Evolutionary conservation across 805 yeast species (phyloP), one percentile per base, ranked within the genome.

Genomic region (Alloascoidea hylecoeti): DNA sequence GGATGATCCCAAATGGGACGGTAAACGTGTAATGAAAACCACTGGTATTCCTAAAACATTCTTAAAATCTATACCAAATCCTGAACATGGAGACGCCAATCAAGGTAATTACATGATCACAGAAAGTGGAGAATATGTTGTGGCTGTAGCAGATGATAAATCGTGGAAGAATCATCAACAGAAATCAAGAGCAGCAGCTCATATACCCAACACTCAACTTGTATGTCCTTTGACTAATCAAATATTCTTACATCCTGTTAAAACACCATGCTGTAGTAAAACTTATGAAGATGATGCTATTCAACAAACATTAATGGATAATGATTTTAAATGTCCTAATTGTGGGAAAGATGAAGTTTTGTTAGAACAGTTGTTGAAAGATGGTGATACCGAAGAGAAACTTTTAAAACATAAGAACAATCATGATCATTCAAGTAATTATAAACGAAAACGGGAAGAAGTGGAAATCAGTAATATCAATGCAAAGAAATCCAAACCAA

Each of bases 11-110:
- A 82, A 75, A 48, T 86, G 86, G 69, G 97, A 89, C 52, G 95
- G 95, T 15, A 84, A 82, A 51, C 69, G 94, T 42, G 80, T 92
- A 36, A 79, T 83, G 49, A 72, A 94, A 49, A 88, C 96, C 0
- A 92, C 97, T 0, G 99, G 99, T 77, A 92, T 92, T 51, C 99
- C 99, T 2, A 81, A 79, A 57, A 79, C 94, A 23, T 85, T 85
- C 56, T 72, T 92, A 56, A 81, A 85, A 47, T 79, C 94, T 0
- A 75, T 92, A 4, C 83, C 82, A 14, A 82, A 82, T 52, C 89
- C 88, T 17, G 69, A 75, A 0, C 84, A 78, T 28, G 80, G 72
- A 35, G 73, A 58, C 39, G 45, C 41, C 15, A 68, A 70, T 50
- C 66, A 63, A 48, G 64, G 65, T 3, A 66, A 65, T 28, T 80